Evolutionary conservation across 2,329 filamentous ascomycete genomes (phyloP), one percentile per base, ranked within the genome.

Genomic region (Lecanosticta acicola): DNA sequence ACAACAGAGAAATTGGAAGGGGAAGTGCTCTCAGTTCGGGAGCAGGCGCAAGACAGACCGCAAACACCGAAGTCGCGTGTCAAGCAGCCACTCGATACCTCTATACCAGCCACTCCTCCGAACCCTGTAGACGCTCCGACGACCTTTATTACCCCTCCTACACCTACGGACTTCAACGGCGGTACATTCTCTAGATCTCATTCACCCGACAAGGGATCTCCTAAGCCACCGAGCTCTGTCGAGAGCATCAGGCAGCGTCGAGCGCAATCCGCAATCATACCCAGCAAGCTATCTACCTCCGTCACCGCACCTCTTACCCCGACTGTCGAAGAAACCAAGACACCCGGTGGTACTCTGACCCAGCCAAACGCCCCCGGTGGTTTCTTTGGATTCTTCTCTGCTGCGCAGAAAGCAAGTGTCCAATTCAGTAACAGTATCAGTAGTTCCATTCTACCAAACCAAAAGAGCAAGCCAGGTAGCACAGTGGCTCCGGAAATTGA

Each of bases 341-440:
- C 77, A 57, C 60, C 80, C 26, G 72, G 78, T 21, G 76, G 79
- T 44, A 73, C 77, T 38, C 64, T 72, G n/a, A 68, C 69, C 21
- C 63, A 65, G 32, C 70, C 68, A 24, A 67, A 69, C 40, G 43
- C 38, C n/a, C 43, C 47, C 14, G 44, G 43, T 13, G 83, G 89
- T 1, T 97, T 98, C 71, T 97, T 98, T 3, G 90, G 87, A 19
- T 86, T 98, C 62, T 81, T 98, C 54, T 91, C 88, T 33, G 91
- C 85, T 37, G 93, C 93, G 14, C 91, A 97, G 67, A 96, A 85
- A 76, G 91, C 91, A 35, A 89, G 90, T 11, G 88, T 73, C 54
- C 82, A 80, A 14, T 66, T 90, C 3, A 87, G 78, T 56, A 87
- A 78, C 53, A 87, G 83, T 39, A 83, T 96, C 38, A 79, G 80